These are phyloP conservation scores for Candida vaughaniae DNA, from an alignment of 805 yeast genomes.

Conservation along the genomic window DNA sequence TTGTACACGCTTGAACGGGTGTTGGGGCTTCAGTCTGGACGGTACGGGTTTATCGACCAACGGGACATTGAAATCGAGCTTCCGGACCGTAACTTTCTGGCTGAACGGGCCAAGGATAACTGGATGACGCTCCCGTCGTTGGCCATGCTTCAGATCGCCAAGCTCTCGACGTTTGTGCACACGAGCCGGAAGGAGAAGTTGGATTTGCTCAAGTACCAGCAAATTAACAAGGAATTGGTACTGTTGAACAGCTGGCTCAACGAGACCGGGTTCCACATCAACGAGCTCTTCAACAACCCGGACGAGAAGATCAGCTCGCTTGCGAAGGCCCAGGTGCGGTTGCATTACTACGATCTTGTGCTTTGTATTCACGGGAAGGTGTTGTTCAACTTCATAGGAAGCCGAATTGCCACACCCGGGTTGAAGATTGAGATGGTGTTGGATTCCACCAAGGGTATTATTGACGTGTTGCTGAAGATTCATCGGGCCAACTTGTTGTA, in stretches of 20 bases:
- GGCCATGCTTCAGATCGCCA: constrained; percentile 45
- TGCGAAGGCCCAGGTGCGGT: constrained; percentile 34
- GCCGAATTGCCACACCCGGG: constrained; percentile 26
- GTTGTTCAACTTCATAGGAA: constrained; percentile 33
- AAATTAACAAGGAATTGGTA: constrained; percentile 30
- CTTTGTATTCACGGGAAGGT: constrained; percentile 35
- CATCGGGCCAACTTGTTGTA: constrained; percentile 26
- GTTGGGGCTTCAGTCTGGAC: constrained; percentile 52
- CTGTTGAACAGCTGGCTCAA: constrained; percentile 33
- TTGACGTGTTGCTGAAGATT: constrained; percentile 28
- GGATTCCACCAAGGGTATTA: constrained; percentile 27
- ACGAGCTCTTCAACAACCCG: constrained; percentile 17
- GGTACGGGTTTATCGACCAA: constrained; percentile 35
- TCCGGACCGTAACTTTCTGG: constrained; percentile 28
- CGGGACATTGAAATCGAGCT: constrained; percentile 36
- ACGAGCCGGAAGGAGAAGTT: constrained; percentile 25
- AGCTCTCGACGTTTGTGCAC: constrained; percentile 37
- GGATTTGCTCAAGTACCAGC: constrained; percentile 26
- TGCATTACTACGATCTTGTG: constrained; percentile 39
- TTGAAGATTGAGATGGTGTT: constrained; percentile 30
- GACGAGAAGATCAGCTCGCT: constrained; percentile 17
- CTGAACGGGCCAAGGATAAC: constrained; percentile 37
- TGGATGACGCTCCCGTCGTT: constrained; percentile 51
- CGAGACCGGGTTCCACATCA: constrained; percentile 32
- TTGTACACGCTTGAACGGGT: constrained; percentile 55